Conservation (phyloP, 148 eudicot species). For the Dysphania ambrosioides region DNA sequence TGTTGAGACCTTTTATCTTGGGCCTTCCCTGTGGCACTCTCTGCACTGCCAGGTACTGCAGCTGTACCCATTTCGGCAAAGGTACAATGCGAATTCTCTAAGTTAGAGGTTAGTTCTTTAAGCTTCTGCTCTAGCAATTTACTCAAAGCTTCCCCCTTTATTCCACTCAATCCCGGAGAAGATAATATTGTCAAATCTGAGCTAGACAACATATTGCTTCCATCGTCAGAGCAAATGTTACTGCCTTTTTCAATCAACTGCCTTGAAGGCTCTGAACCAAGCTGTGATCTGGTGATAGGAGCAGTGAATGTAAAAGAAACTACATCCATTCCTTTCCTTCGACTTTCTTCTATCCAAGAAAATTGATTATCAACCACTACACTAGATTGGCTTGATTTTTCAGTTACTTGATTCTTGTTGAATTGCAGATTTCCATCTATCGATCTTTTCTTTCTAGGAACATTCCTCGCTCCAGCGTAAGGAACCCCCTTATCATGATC, state of each 20-base stretch:
- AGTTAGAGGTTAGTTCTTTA: constrained; percentile 51
- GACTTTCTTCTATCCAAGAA: constrained; percentile 50
- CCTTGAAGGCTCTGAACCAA: constrained; percentile 33
- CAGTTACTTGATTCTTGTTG: constrained; percentile 29
- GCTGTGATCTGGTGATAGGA: constrained; percentile 58
- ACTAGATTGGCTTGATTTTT: constrained; percentile 34
- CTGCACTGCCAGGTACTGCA: constrained; percentile 31
- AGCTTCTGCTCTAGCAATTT: constrained; percentile 75
- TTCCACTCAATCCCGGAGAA: constrained; percentile 39
- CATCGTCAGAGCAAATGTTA: constrained; percentile 32
- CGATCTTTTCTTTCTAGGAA: constrained; percentile 63
- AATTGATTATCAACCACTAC: constrained; percentile 35
- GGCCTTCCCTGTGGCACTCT: constrained; percentile 22
- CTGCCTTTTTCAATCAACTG: constrained; percentile 27
- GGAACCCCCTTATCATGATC: constrained; percentile 45
- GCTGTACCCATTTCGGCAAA: constrained; percentile 29
- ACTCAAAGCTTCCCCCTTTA: constrained; percentile 71
- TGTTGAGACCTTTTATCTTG: constrained; percentile 29
- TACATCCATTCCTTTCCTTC: constrained; percentile 68
- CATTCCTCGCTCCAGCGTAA: constrained; percentile 42
- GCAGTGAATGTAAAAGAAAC: constrained; percentile 91
- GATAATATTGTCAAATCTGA: constrained; percentile 45
- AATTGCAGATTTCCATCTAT: constrained; percentile 45
- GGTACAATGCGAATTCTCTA: constrained; percentile 38
- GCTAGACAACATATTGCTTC: constrained; percentile 34